These are phyloP conservation scores for Pseudocercospora crystallina DNA, from an alignment of 2,329 filamentous ascomycete species.

Conservation along the genomic window DNA sequence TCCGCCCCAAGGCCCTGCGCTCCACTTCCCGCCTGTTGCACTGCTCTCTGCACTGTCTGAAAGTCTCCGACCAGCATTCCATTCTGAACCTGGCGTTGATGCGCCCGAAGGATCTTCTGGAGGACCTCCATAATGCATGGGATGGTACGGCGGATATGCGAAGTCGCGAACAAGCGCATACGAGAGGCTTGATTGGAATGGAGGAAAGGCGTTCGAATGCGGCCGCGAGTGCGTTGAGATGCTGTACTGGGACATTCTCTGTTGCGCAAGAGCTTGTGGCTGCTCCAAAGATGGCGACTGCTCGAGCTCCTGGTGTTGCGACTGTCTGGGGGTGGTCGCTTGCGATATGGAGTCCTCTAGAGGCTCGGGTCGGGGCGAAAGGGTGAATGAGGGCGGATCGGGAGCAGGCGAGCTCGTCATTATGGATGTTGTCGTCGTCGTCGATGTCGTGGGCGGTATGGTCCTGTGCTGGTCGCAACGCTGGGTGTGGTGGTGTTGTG, in stretches of 20 bases:
- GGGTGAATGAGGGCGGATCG: slow-evolving; percentile 2
- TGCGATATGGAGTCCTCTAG: no score
- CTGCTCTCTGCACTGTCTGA: slow-evolving; percentile 60
- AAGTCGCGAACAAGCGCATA: slow-evolving; percentile 96
- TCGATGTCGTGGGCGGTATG: not conserved
- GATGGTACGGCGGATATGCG: slow-evolving; percentile 79
- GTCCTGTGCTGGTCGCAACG: slow-evolving; percentile 1
- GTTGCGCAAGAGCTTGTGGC: no score
- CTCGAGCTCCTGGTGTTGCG: not conserved
- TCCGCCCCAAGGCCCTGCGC: slow-evolving; percentile 48
- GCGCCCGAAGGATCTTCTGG: slow-evolving; percentile 74
- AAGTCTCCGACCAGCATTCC: slow-evolving; percentile 70
- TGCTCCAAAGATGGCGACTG: no score
- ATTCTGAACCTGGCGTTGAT: slow-evolving; percentile 80
- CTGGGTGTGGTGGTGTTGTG: slow-evolving; percentile 5
- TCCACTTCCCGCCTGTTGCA: slow-evolving; percentile 46
- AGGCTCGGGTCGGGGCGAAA: slow-evolving; percentile 7
- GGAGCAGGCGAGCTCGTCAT: slow-evolving; percentile 10
- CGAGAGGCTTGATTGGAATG: slow-evolving; percentile 79
- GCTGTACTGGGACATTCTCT: slow-evolving; percentile 78
- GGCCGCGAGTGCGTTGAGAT: slow-evolving; percentile 69
- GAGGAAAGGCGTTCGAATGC: slow-evolving; percentile 75
- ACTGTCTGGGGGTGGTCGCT: not conserved
- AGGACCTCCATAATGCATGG: slow-evolving; percentile 90
- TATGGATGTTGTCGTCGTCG: not conserved